phyloP scores from a whole-genome alignment of 1,284 basidiomycete species.

The Gomphus bonarii region DNA sequence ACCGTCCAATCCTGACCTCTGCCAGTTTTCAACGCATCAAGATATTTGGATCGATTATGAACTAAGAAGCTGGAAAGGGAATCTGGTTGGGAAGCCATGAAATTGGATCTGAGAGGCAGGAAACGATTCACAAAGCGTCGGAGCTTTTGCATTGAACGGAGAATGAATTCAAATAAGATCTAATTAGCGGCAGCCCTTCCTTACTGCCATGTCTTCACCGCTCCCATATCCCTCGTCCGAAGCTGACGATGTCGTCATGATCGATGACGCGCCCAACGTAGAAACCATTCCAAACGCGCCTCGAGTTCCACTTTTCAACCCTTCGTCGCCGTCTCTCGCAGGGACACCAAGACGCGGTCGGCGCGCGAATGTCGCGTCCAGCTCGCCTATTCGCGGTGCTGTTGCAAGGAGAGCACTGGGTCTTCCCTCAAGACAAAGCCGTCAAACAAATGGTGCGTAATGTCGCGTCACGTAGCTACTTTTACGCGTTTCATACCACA shows the following conservation, averaged over 20 bases:
- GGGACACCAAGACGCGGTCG: constrained; percentile 32
- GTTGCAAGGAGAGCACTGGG: constrained; percentile 56
- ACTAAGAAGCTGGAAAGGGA: constrained; percentile 26
- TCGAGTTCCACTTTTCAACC: constrained; percentile 45
- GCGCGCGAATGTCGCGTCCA: constrained; percentile 27
- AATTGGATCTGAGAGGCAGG: background rate
- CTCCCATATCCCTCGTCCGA: constrained; percentile 17
- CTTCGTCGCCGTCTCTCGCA: constrained; percentile 45
- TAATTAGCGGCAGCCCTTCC: background rate
- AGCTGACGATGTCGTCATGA: constrained; percentile 14
- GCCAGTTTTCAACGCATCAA: constrained; percentile 31
- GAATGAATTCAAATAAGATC: background rate
- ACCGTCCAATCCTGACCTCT: constrained; percentile 61
- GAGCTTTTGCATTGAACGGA: background rate
- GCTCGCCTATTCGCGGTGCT: constrained; percentile 35
- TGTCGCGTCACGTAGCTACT: constrained; percentile 8
- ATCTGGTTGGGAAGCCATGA: background rate
- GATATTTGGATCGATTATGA: constrained; percentile 33
- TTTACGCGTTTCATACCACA: background rate
- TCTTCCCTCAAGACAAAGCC: constrained; percentile 42
- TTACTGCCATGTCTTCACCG: constrained; percentile 15
- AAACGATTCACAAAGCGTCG: background rate
- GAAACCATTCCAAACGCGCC: constrained; percentile 11
- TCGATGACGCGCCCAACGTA: constrained; percentile 9
- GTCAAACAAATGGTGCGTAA: constrained; percentile 43